These are phyloP conservation scores for Acmispon strigosus DNA, from an alignment of 306 rosid species.

Conservation along the genomic window DNA sequence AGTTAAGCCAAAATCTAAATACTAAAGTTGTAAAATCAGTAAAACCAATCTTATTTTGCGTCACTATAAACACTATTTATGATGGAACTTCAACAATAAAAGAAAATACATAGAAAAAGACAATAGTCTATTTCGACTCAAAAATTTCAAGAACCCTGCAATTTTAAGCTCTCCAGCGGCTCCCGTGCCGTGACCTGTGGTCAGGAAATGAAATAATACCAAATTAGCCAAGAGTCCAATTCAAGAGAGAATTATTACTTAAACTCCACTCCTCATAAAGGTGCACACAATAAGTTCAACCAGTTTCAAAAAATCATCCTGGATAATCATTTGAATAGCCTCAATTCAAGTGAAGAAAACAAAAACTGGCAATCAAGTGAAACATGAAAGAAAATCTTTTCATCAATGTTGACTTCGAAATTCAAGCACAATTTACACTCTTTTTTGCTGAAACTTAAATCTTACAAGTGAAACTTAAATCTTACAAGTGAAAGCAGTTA, in stretches of 20 bases:
- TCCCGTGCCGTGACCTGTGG: conserved; percentile 17
- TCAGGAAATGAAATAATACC: conserved; percentile 1
- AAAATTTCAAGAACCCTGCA: conserved; percentile 19
- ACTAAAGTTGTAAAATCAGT: not conserved
- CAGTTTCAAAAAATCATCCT: not conserved
- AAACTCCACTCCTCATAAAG: not conserved
- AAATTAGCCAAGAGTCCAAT: conserved; percentile 9
- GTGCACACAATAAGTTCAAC: not conserved
- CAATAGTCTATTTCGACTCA: conserved; percentile 3
- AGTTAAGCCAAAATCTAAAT: not conserved
- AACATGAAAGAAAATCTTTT: not conserved
- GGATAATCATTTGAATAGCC: not conserved
- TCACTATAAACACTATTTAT: not conserved
- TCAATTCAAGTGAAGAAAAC: not conserved
- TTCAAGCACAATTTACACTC: not conserved
- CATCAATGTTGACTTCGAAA: not conserved
- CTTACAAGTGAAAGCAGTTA: not conserved
- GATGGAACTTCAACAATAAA: not conserved
- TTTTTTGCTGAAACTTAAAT: not conserved
- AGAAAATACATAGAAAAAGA: not conserved
- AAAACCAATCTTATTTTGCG: conserved; percentile 2
- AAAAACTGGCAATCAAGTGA: not conserved
- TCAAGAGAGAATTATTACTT: not conserved
- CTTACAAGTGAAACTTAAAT: not conserved
- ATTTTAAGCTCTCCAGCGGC: conserved; percentile 23